phyloP scores from a whole-genome alignment of 2,329 filamentous ascomycete genomes.

The Harringtonia aguacate region DNA sequence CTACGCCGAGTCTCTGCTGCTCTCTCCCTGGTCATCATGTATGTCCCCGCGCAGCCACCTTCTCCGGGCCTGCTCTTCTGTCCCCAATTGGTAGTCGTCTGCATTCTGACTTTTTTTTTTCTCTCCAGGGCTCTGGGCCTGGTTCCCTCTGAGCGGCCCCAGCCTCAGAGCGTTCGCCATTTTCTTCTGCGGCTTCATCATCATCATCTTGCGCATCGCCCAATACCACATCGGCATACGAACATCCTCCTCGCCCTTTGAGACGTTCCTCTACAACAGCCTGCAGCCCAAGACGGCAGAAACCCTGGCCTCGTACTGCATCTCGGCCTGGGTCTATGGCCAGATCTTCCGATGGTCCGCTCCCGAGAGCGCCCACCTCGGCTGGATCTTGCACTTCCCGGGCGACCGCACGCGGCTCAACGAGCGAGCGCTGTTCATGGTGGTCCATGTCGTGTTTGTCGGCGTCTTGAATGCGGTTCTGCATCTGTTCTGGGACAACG shows the following conservation, averaged over 20 bases:
- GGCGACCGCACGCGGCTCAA: slow-evolving; percentile 70
- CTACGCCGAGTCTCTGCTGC: slow-evolving; percentile 59
- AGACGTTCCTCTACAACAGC: slow-evolving; percentile 50
- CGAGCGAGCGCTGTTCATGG: slow-evolving; percentile 74
- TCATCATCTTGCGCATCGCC: slow-evolving; percentile 79
- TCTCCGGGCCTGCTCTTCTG: too few species aligned
- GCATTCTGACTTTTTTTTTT: background rate
- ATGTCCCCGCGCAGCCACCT: too few species aligned
- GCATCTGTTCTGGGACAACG: slow-evolving; percentile 66
- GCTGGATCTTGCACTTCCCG: slow-evolving; percentile 61
- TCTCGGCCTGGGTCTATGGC: slow-evolving; percentile 71
- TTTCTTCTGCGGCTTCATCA: slow-evolving; percentile 62
- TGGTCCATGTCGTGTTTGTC: slow-evolving; percentile 57
- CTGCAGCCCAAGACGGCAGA: slow-evolving; percentile 52
- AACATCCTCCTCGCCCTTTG: slow-evolving; percentile 57
- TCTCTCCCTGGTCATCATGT: slow-evolving; percentile 63
- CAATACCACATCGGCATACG: slow-evolving; percentile 67
- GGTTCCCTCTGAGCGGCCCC: slow-evolving; percentile 70
- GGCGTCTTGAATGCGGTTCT: slow-evolving; percentile 57
- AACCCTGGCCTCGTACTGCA: slow-evolving; percentile 63
- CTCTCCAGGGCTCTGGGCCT: slow-evolving; percentile 63
- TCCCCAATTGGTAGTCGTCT: too few species aligned
- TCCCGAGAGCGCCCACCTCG: slow-evolving; percentile 48
- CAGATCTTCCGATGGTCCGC: slow-evolving; percentile 71
- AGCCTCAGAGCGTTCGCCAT: slow-evolving; percentile 66